These are phyloP conservation scores for Comarum palustre DNA, from an alignment of 306 rosid genomes.

Conservation along the genomic window DNA sequence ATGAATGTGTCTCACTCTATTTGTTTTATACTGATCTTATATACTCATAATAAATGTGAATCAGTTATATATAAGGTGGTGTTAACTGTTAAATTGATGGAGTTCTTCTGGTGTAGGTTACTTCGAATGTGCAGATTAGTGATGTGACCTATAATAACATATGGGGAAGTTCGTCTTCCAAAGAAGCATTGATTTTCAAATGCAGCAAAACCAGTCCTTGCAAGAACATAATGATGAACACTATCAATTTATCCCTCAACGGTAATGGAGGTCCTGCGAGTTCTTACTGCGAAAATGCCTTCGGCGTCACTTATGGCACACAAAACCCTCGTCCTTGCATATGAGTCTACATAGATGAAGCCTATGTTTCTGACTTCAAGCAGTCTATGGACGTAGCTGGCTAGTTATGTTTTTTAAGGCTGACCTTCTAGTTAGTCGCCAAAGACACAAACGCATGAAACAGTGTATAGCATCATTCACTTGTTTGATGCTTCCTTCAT, in stretches of 20 bases:
- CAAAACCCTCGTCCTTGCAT: conserved; percentile 51
- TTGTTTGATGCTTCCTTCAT: neutral
- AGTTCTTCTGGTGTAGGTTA: conserved; percentile 25
- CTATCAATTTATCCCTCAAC: conserved; percentile 30
- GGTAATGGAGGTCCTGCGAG: neutral
- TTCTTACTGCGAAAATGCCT: conserved; percentile 29
- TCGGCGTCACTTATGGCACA: conserved; percentile 42
- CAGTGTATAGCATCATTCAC: neutral
- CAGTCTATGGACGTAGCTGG: neutral
- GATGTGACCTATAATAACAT: conserved; percentile 45
- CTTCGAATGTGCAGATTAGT: conserved; percentile 52
- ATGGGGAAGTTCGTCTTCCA: conserved; percentile 40
- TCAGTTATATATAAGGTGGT: too few relatives aligned
- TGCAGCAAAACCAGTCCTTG: conserved; percentile 58
- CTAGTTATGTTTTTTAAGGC: neutral
- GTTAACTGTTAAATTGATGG: too few relatives aligned
- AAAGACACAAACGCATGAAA: neutral
- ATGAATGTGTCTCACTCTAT: neutral
- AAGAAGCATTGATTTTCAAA: conserved; percentile 33
- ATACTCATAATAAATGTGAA: too few relatives aligned
- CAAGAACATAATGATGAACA: conserved; percentile 32
- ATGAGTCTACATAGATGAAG: neutral
- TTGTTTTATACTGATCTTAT: too few relatives aligned
- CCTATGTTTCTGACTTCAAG: neutral
- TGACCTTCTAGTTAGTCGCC: neutral